phyloP scores from a whole-genome alignment of 257 asterid species.

The Fraxinus anomala region DNA sequence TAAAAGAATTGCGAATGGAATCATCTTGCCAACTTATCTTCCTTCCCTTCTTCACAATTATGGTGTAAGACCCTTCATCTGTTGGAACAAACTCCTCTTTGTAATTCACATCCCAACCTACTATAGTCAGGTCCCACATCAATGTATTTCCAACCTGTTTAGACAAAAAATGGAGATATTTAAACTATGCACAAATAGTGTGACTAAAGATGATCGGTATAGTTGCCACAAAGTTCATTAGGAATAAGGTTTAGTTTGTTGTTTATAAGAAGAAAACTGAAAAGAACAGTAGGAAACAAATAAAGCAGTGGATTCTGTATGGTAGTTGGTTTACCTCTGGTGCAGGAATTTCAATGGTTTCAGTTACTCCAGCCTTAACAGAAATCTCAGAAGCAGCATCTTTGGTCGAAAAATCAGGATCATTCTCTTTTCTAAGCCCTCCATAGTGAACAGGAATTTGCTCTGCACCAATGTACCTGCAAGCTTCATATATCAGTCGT shows the following conservation, averaged over 20 bases:
- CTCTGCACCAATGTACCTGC: conserved; percentile 52
- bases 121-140: conserved; percentile 55
- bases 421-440: conserved; percentile 52
- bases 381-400: conserved; percentile 46
- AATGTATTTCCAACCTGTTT: conserved; percentile 46
- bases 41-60: conserved; percentile 49
- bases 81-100: conserved; percentile 62
- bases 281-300: neutral
- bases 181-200: too few relatives aligned
- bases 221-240: neutral
- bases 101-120: conserved; percentile 71
- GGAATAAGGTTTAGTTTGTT: neutral
- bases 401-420: conserved; percentile 49
- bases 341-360: conserved; percentile 51
- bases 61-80: conserved; percentile 49
- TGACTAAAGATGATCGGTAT: neutral
- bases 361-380: conserved; percentile 49
- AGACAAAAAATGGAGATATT: neutral
- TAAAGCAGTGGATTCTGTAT: too few relatives aligned
- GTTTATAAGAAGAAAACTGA: neutral
- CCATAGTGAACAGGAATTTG: conserved; percentile 54
- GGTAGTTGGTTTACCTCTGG: conserved; percentile 37
- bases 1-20: conserved; percentile 51
- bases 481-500: neutral
- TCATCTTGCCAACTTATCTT: conserved; percentile 52